These are phyloP conservation scores for Galeopsis tetrahit DNA, from an alignment of 257 asterid species.

Conservation along the genomic window DNA sequence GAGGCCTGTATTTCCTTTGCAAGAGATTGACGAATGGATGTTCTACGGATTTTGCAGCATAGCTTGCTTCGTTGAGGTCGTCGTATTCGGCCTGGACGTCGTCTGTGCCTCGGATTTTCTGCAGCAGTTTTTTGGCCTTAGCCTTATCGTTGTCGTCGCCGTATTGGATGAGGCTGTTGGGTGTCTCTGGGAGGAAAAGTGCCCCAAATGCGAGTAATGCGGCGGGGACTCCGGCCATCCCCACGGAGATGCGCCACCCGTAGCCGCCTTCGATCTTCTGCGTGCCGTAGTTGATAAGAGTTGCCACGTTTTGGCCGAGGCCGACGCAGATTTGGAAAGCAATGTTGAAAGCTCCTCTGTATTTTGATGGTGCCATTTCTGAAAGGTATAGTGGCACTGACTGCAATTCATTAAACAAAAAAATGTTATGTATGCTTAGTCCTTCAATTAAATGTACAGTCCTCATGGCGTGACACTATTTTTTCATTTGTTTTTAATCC, in stretches of 20 bases:
- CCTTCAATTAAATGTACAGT: too few species aligned
- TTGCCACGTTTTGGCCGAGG: constrained; percentile 55
- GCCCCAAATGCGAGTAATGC: constrained; percentile 36
- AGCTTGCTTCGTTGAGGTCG: constrained; percentile 41
- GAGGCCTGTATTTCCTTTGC: constrained; percentile 41
- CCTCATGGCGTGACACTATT: too few species aligned
- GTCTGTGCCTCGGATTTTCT: constrained; percentile 35
- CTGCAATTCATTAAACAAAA: constrained; percentile 34
- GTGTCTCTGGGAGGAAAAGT: constrained; percentile 41
- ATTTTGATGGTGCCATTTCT: constrained; percentile 70
- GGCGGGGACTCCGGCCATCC: constrained; percentile 43
- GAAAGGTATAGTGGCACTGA: constrained; percentile 69
- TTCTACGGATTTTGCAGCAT: constrained; percentile 32
- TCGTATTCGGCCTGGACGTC: constrained; percentile 38
- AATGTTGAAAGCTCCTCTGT: constrained; percentile 36
- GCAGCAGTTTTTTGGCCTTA: background rate
- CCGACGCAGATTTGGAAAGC: constrained; percentile 62
- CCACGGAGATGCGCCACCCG: constrained; percentile 45
- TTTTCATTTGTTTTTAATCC: too few species aligned
- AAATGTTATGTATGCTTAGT: too few species aligned
- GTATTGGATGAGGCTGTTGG: constrained; percentile 39
- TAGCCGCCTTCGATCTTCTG: constrained; percentile 38
- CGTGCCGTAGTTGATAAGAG: constrained; percentile 52
- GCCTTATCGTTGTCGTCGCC: constrained; percentile 34
- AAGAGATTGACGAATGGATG: constrained; percentile 38